Base-by-base conservation (phyloP, 176 grass and related monocot genomes). In the Phoenix dactylifera region DNA sequence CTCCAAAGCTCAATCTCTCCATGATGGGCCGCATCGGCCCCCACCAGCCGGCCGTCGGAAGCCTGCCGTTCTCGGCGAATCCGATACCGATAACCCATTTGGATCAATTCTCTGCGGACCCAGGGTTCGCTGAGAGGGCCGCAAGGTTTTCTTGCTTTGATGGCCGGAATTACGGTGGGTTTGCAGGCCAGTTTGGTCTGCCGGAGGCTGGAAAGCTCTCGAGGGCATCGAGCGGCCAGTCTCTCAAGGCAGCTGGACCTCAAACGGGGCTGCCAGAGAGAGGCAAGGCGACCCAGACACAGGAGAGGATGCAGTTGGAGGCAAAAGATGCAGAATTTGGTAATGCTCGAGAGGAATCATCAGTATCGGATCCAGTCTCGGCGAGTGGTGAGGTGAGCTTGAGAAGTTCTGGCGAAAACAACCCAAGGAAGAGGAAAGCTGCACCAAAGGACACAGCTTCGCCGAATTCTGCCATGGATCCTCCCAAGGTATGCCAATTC, bases 341-440 rank as follows among this genome's bases (percentile, higher is more conserved):
- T 14, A 92, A 76, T 63, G 69, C 65, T 22, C 76, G 68, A 15
- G 94, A 89, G 18, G 94, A 93, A 20, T 93, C 94, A 6, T 93
- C 88, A 3, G 82, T 93, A 56, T 93, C 94, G 39, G 85, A 93
- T 88, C 88, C 88, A 35, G 66, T 79, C 30, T 80, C 83, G n/a
- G 83, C 65, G 49, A 51, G 77, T 51, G 83, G 64, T 0, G 83
- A 66, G 62, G 80, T 78, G 69, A 60, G 69, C 59, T 66, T 85
- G 17, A 70, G 62, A 59, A 75, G 23, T 15, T 71, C 80, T 29
- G 77, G 78, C 22, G 86, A 86, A 28, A 76, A 65, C 73, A 77
- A 81, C 86, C 78, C 78, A n/a, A 77, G 74, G 75, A 98, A 89
- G 64, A 82, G 88, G 51, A 98, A 89, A 81, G 78, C 82, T 17